Evolutionary conservation across 108 stramenopile genomes (phyloP).

Genomic region (Fragilaria crotonensis): DNA sequence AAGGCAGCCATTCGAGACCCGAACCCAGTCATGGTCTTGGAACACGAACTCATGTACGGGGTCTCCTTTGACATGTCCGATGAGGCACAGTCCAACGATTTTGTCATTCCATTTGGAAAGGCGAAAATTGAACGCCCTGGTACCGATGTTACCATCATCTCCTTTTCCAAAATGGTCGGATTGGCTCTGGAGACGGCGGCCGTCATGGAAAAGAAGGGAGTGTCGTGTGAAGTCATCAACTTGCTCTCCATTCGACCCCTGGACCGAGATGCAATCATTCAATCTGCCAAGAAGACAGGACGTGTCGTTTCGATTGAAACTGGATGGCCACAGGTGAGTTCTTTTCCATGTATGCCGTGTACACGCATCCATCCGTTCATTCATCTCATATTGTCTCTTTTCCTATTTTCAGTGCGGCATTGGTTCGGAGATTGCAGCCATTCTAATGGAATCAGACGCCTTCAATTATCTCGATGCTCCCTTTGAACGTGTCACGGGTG

Average conservation of each 20-base stretch:
- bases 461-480: constrained; percentile 99
- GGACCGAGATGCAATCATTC: constrained; percentile 92
- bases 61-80: constrained; percentile 92
- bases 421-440: constrained; percentile 94
- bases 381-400: no score
- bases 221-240: constrained; percentile 92
- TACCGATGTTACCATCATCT: constrained; percentile 92
- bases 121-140: constrained; percentile 91
- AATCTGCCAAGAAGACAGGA: constrained; percentile 93
- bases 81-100: constrained; percentile 85
- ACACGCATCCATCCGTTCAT: no score
- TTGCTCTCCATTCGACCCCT: constrained; percentile 91
- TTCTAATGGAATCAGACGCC: constrained; percentile 93
- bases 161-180: constrained; percentile 91
- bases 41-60: constrained; percentile 98
- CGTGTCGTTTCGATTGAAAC: constrained; percentile 94
- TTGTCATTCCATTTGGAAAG: constrained; percentile 86
- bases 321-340: constrained; percentile 98
- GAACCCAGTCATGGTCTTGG: constrained; percentile 97
- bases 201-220: constrained; percentile 73
- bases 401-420: constrained; percentile 98
- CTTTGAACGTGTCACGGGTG: constrained; percentile 94
- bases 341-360: no score
- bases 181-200: constrained; percentile 91
- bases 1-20: constrained; percentile 99